Conservation (phyloP, 495 filamentous ascomycete species). For the Entonaema liquescens region DNA sequence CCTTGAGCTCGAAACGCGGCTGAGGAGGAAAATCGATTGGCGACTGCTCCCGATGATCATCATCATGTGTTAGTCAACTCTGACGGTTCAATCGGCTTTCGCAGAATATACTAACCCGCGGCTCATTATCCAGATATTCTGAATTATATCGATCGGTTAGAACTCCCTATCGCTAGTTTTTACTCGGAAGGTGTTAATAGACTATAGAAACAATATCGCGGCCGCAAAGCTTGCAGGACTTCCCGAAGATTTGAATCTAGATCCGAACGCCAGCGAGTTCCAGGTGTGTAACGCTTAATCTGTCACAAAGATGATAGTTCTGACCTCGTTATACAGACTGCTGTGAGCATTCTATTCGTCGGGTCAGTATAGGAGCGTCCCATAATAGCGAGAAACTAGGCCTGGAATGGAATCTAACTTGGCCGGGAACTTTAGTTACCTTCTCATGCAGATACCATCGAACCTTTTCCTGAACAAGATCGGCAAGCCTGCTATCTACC, state of each 20-base stretch:
- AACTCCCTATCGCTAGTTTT: conserved; percentile 49
- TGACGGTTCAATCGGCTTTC: not conserved
- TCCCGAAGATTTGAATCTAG: conserved; percentile 56
- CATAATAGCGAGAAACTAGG: not conserved
- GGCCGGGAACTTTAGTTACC: conserved; percentile 50
- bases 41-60: conserved; percentile 70
- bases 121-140: conserved; percentile 69
- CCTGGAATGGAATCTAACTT: not conserved
- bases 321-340: conserved; percentile 53
- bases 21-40: conserved; percentile 70
- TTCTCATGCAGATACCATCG: conserved; percentile 68
- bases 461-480: conserved; percentile 68
- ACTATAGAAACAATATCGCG: conserved; percentile 60
- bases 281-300: conserved; percentile 51
- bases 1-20: conserved; percentile 53
- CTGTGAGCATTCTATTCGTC: conserved; percentile 75
- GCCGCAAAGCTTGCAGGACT: conserved; percentile 61
- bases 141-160: conserved; percentile 77
- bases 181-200: conserved; percentile 10
- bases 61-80: conserved; percentile 58
- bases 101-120: conserved; percentile 18
- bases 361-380: conserved; percentile 59
- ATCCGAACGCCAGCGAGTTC: conserved; percentile 52
- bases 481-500: conserved; percentile 68
- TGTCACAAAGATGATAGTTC: conserved; percentile 35